These are phyloP conservation scores for Aspergillus japonicus DNA, from an alignment of 2,329 filamentous ascomycete genomes.

Conservation along the genomic window DNA sequence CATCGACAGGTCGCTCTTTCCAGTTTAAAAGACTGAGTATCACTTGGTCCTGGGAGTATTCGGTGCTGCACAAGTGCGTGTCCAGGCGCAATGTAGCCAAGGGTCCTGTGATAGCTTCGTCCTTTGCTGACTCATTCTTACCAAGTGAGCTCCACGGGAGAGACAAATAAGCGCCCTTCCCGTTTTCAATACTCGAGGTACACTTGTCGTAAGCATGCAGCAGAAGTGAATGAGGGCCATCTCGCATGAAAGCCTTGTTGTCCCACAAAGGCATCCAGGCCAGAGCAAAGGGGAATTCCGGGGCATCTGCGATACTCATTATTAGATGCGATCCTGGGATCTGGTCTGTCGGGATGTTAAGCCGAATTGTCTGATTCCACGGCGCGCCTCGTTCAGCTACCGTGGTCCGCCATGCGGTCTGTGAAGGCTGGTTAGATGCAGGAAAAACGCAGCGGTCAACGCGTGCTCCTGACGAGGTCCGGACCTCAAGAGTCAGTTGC, in stretches of 20 bases:
- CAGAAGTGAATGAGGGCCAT: slow-evolving; percentile 76
- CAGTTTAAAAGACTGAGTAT: slow-evolving; percentile 82
- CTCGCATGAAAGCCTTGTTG: slow-evolving; percentile 80
- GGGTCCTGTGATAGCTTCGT: slow-evolving; percentile 71
- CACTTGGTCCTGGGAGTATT: slow-evolving; percentile 87
- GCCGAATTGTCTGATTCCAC: slow-evolving; percentile 85
- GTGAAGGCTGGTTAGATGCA: slow-evolving; percentile 73
- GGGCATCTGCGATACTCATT: slow-evolving; percentile 83
- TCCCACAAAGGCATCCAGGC: slow-evolving; percentile 95
- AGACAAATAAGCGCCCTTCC: slow-evolving; percentile 82
- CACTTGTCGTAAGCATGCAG: slow-evolving; percentile 91
- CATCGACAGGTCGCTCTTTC: slow-evolving; percentile 71
- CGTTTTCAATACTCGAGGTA: slow-evolving; percentile 69
- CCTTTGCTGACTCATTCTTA: slow-evolving; percentile 66
- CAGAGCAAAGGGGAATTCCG: slow-evolving; percentile 83
- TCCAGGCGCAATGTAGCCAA: slow-evolving; percentile 76
- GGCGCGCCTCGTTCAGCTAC: slow-evolving; percentile 73
- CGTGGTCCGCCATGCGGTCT: slow-evolving; percentile 86
- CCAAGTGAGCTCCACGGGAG: slow-evolving; percentile 74
- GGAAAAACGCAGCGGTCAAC: slow-evolving; percentile 86
- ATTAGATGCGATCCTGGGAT: slow-evolving; percentile 82
- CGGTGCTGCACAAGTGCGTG: slow-evolving; percentile 90
- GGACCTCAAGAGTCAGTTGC: slow-evolving; percentile 85
- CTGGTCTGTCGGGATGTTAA: slow-evolving; percentile 75
- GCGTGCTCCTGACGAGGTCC: slow-evolving; percentile 72